Evolutionary conservation across 78 protist species (phyloP), one percentile per base, ranked within the genome.

Genomic region (Dictyostelium firmibasis): DNA sequence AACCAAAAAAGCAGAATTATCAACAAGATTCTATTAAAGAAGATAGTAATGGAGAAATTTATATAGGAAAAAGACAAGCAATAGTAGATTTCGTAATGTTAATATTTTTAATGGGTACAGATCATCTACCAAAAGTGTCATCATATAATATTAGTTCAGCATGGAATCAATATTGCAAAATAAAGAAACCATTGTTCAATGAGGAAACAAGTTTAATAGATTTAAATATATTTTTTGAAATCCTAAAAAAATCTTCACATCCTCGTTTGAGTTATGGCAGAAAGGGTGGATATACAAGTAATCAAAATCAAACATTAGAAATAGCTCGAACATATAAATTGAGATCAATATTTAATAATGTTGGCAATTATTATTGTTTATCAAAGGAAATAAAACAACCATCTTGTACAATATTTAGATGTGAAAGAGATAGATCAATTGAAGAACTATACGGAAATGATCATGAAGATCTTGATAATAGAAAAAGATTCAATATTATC

Each of bases 121-220:
- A 77, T 77, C 60, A 77, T 41, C 41, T 77, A 38, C 83, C 83
- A 23, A 43, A 43, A 25, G 83, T 77, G 8, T 41, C 64, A 77
- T 18, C 27, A 11, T 77, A n/a, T 14, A 43, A 43, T 31, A 41
- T 77, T 8, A 13, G n/a, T 10, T 8, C n/a, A 23, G 60, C 35
- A 10, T 77, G 83, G 83, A 43, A 4, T 41, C 25, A 77, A 41
- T 77, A 77, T 77, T 43, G 83, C 11, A 77, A 43, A 43, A n/a
- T 43, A 23, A 35, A 20, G 31, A 41, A 10, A 25, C 64, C 83
- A 41, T n/a, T 77, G 23, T 77, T 23, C n/a, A 43, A 77, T 41
- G 31, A 41, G 41, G 35, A 38, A 77, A 41, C 83, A 16, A 11
- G 44, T 16, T 41, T 43, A 35, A 3, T 77, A 4, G 11, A 77